phyloP scores from a whole-genome alignment of 345 rosid species.

The Stellera chamaejasme region DNA sequence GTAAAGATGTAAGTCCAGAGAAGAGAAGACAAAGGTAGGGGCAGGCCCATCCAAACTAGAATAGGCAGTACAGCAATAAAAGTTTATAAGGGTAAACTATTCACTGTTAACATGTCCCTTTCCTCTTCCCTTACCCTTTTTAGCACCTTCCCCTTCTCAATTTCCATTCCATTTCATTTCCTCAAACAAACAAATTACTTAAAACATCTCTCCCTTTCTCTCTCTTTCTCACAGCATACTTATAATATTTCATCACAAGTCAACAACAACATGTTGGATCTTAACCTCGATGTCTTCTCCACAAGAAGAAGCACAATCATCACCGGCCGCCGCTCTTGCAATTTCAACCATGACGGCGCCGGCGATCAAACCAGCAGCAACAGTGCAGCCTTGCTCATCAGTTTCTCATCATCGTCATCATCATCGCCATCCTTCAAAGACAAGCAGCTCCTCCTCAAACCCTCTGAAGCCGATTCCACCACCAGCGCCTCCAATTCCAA shows the following conservation, averaged over 20 bases:
- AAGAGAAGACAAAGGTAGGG: background rate
- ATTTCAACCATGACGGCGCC: slow-evolving; percentile 4
- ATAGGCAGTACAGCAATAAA: slow-evolving; percentile 15
- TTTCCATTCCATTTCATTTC: background rate
- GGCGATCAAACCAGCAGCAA: slow-evolving; percentile 1
- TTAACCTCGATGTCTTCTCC: slow-evolving; percentile 43
- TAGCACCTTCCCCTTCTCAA: slow-evolving; percentile 11
- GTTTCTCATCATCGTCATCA: too few relatives aligned
- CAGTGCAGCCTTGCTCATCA: too few relatives aligned
- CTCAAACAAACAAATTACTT: too few relatives aligned
- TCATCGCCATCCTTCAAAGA: background rate
- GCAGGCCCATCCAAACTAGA: slow-evolving; percentile 12
- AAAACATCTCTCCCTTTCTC: slow-evolving; percentile 9
- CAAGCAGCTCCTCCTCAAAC: background rate
- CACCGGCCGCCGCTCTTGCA: slow-evolving; percentile 11
- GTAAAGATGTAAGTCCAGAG: background rate
- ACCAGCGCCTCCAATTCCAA: slow-evolving; percentile 23
- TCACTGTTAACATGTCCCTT: slow-evolving; percentile 35
- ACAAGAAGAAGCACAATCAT: slow-evolving; percentile 8
- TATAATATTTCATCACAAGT: slow-evolving; percentile 2
- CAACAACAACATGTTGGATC: slow-evolving; percentile 42
- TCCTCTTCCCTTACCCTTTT: slow-evolving; percentile 22
- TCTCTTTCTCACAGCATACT: slow-evolving; percentile 16
- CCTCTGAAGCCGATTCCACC: slow-evolving; percentile 26
- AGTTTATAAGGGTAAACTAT: slow-evolving; percentile 25